These are phyloP conservation scores for Moesziomyces antarcticus DNA, from an alignment of 1,284 basidiomycete genomes.

Conservation along the genomic window DNA sequence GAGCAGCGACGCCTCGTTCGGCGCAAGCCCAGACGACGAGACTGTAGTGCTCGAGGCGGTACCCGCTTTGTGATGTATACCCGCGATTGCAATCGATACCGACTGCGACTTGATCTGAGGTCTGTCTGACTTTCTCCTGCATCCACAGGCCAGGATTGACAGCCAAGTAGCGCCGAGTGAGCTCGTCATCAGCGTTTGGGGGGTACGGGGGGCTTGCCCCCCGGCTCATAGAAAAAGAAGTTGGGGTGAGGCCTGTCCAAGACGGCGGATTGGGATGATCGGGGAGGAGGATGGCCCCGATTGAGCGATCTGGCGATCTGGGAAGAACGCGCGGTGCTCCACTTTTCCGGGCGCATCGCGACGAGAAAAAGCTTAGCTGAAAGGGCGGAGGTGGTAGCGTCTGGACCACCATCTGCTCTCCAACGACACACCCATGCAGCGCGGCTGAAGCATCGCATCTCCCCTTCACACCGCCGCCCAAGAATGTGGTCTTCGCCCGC, in stretches of 20 bases:
- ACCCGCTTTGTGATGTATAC: constrained; percentile 2
- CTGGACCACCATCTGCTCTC: not conserved
- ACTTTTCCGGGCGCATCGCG: not conserved
- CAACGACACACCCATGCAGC: not conserved
- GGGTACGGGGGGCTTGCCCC: too few species aligned
- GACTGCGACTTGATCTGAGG: too few species aligned
- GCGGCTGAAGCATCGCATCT: not conserved
- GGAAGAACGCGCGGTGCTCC: not conserved
- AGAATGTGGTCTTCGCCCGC: not conserved
- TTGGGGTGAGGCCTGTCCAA: too few species aligned
- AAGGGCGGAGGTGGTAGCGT: not conserved
- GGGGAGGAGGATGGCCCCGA: too few species aligned
- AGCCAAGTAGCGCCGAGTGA: too few species aligned
- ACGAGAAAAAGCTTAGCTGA: not conserved
- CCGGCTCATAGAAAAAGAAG: too few species aligned
- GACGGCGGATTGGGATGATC: not conserved
- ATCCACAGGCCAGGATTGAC: too few species aligned
- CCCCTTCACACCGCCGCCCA: not conserved
- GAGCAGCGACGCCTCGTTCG: constrained; percentile 5
- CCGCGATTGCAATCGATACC: not conserved
- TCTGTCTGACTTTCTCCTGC: too few species aligned
- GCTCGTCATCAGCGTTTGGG: too few species aligned
- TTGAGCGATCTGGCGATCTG: not conserved
- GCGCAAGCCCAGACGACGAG: constrained; percentile 16
- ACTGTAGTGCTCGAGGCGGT: constrained; percentile 22